phyloP scores from a whole-genome alignment of 2,329 filamentous ascomycete genomes.

The Metarhizium brunneum region DNA sequence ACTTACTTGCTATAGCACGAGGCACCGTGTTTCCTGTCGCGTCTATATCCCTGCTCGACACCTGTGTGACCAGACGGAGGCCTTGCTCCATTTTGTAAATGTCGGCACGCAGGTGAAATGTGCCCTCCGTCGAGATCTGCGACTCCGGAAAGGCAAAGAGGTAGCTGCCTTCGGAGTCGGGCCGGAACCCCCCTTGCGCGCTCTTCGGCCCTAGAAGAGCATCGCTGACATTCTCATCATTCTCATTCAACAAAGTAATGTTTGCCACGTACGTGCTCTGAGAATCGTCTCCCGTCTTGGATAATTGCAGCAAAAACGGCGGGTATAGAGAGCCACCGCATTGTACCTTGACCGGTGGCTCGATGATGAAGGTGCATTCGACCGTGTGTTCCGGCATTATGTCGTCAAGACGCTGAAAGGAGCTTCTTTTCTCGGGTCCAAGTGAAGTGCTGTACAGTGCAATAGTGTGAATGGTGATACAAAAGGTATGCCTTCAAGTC shows the following conservation, averaged over 20 bases:
- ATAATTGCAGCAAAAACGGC: constrained; percentile 9
- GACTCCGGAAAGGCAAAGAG: neutral
- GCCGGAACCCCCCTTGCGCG: neutral
- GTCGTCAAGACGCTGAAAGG: neutral
- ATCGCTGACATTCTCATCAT: neutral
- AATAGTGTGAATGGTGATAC: neutral
- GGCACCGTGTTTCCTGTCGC: neutral
- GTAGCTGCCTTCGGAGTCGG: neutral
- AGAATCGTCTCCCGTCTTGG: neutral
- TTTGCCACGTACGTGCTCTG: neutral
- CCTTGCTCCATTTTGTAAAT: neutral
- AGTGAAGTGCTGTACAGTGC: neutral
- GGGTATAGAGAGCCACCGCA: constrained; percentile 13
- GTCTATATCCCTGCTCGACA: neutral
- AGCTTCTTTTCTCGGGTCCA: too few relatives aligned
- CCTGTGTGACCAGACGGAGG: neutral
- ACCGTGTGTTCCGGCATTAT: constrained; percentile 2
- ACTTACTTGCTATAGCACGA: neutral
- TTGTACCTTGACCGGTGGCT: constrained; percentile 14
- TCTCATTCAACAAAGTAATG: neutral
- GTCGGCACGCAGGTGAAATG: neutral
- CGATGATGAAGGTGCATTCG: constrained; percentile 12
- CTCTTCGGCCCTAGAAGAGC: neutral
- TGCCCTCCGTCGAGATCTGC: neutral
- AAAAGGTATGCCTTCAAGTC: neutral